phyloP scores from a whole-genome alignment of 2,329 filamentous ascomycete species.

The Colletotrichum costaricense region DNA sequence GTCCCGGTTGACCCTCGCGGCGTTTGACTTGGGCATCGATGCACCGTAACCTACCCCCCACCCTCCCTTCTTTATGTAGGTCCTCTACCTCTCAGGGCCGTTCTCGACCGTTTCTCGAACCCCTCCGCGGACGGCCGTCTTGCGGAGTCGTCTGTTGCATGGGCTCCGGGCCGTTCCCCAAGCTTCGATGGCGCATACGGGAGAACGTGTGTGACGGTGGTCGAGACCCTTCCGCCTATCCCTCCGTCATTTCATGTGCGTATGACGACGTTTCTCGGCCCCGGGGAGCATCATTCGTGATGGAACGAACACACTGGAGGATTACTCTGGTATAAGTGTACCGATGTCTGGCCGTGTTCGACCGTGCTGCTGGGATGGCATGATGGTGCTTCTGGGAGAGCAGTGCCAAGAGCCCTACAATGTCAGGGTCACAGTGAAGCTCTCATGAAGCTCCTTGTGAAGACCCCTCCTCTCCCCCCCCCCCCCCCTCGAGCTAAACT shows the following conservation, averaged over 20 bases:
- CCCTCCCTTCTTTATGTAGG: neutral
- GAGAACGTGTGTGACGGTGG: neutral
- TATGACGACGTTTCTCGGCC: too few species aligned
- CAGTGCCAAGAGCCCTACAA: neutral
- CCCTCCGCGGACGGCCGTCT: neutral
- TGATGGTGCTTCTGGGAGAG: neutral
- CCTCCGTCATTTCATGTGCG: neutral
- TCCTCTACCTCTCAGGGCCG: neutral
- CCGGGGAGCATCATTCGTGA: neutral
- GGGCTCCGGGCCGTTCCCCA: neutral
- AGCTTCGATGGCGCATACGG: neutral
- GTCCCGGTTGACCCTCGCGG: neutral
- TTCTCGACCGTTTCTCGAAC: conserved; percentile 3
- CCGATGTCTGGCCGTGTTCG: neutral
- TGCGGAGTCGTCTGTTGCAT: neutral
- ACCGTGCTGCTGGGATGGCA: neutral
- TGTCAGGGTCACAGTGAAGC: neutral
- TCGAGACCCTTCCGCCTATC: neutral
- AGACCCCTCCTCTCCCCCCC: too few species aligned
- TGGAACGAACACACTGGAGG: neutral
- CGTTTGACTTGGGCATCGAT: neutral
- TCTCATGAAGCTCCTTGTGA: neutral
- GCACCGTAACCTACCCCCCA: neutral
- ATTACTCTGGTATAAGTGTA: neutral
- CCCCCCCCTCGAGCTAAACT: neutral